Percentiles rank a stretch among this genome's conserved stretches.
These are phyloP conservation scores for Jasminum sambac DNA, from an alignment of 257 asterid species.

Conservation along the genomic window DNA sequence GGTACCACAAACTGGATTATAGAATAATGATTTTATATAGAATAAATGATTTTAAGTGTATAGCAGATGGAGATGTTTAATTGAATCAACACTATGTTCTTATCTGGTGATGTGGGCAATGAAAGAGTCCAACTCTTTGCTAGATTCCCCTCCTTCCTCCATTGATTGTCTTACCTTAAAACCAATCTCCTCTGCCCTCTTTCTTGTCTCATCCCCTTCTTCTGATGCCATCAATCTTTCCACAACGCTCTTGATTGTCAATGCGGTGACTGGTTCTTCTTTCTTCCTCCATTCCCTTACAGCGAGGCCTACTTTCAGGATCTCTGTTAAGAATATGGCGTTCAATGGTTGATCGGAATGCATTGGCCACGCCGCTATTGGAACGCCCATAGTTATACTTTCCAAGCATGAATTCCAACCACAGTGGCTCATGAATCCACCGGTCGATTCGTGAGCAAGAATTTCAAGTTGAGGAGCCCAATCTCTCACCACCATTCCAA, in stretches of 20 bases:
- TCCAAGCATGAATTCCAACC: constrained; percentile 54
- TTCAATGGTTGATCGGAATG: constrained; percentile 63
- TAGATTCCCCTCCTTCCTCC: constrained; percentile 14
- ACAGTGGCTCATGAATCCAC: constrained; percentile 53
- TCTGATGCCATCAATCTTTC: constrained; percentile 43
- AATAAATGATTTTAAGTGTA: too few relatives aligned
- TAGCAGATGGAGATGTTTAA: too few relatives aligned
- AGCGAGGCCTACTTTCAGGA: constrained; percentile 40
- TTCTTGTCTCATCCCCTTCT: constrained; percentile 48
- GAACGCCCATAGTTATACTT: constrained; percentile 51
- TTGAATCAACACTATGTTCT: neutral
- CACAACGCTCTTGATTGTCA: constrained; percentile 39
- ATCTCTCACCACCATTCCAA: constrained; percentile 50
- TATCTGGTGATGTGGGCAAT: constrained; percentile 29
- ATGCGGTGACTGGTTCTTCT: constrained; percentile 34
- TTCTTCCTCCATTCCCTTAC: constrained; percentile 29
- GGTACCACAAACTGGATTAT: too few relatives aligned
- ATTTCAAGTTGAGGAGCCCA: constrained; percentile 65
- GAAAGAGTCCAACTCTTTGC: constrained; percentile 25
- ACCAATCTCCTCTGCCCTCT: constrained; percentile 22
- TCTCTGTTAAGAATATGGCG: constrained; percentile 37
- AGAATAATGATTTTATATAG: too few relatives aligned
- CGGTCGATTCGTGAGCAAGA: constrained; percentile 39
- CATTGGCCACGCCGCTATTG: constrained; percentile 62
- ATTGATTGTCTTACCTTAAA: constrained; percentile 5